These are phyloP conservation scores for Vitis rupestris DNA, from an alignment of 164 flowering plant genomes.

Conservation along the genomic window DNA sequence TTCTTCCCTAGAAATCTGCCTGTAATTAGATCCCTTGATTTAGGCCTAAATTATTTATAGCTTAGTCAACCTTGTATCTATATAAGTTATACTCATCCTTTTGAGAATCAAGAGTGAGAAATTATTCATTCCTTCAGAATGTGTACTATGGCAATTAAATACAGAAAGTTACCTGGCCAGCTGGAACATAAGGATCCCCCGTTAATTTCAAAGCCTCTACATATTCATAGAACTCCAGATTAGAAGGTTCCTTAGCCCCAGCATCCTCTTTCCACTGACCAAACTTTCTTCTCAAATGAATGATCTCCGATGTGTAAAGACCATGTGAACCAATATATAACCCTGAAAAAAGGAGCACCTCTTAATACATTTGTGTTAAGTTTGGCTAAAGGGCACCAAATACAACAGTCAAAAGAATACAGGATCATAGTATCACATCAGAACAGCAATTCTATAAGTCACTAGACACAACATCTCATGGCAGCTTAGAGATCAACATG, in stretches of 20 bases:
- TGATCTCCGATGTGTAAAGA: constrained; percentile 79
- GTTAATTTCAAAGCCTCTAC: constrained; percentile 92
- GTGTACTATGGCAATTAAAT: neutral
- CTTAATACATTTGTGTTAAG: neutral
- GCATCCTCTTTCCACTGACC: constrained; percentile 89
- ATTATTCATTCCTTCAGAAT: too few species aligned
- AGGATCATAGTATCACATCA: neutral
- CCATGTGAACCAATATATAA: constrained; percentile 87
- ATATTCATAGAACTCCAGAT: constrained; percentile 91
- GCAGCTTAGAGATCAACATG: neutral
- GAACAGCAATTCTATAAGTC: neutral
- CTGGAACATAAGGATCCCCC: constrained; percentile 95
- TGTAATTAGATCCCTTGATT: too few species aligned
- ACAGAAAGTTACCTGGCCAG: constrained; percentile 71
- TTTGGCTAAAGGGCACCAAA: neutral
- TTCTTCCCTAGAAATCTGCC: too few species aligned
- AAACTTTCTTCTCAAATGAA: constrained; percentile 71
- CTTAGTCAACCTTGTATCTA: neutral
- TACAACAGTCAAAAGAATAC: neutral
- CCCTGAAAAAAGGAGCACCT: constrained; percentile 39
- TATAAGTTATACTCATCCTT: neutral
- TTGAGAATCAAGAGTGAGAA: too few species aligned
- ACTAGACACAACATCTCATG: neutral
- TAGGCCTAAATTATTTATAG: neutral
- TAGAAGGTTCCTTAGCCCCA: constrained; percentile 33